phyloP scores from a whole-genome alignment of 208 protist species.

The Leishmania major region DNA sequence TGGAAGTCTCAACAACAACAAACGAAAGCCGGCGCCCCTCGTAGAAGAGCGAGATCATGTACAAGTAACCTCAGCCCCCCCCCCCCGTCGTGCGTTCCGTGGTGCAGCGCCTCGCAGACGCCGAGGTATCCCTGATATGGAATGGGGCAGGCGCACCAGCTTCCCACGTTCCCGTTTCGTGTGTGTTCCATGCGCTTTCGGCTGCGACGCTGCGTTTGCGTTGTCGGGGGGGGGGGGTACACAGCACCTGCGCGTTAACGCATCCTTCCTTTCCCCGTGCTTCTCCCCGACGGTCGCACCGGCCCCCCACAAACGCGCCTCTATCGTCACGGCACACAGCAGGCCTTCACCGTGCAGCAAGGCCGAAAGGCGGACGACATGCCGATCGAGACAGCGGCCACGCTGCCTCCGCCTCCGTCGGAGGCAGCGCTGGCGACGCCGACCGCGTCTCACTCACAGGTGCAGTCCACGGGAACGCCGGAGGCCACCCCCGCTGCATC shows the following conservation, averaged over 20 bases:
- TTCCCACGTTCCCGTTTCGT: not conserved
- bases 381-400: not conserved
- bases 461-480: not conserved
- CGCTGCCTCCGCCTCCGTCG: not conserved
- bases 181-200: not conserved
- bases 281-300: not conserved
- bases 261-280: not conserved
- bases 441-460: not conserved
- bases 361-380: not conserved
- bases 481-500: not conserved
- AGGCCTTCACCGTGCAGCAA: not conserved
- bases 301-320: not conserved
- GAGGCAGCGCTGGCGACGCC: not conserved
- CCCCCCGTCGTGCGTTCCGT: not conserved
- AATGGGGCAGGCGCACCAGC: not conserved
- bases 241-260: too few relatives aligned
- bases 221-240: not conserved
- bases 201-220: not conserved
- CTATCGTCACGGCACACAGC: not conserved
- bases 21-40: not conserved
- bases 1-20: not conserved
- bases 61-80: not conserved
- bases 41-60: not conserved
- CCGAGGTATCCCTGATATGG: not conserved
- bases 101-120: not conserved